Base-by-base conservation (phyloP, 2,329 filamentous ascomycete species). In the Phialemonium atrogriseum region DNA sequence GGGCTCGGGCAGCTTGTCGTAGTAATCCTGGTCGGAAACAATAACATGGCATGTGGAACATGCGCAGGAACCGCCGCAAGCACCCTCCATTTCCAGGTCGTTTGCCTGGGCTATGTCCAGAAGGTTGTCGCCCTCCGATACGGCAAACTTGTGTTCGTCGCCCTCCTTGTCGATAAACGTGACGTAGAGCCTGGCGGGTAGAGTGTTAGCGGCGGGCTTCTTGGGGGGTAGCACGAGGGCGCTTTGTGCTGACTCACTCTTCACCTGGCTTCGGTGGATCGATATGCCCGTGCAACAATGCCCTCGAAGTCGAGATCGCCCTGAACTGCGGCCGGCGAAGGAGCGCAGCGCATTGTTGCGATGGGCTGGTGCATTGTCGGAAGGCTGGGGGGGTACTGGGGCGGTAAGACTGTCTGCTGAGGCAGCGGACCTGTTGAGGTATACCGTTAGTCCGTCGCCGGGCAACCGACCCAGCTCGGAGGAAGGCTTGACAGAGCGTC, bases 41-140 rank as follows among this genome's bases (percentile, higher is more conserved):
- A 94, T 87, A 35, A 94, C 80, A 60, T 94, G 87, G 63, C 87
- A 94, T 5, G 87, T 94, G 35, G 84, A 91, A 63, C 87, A 94
- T 33, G 87, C 87, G 59, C 87, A 94, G 20, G 84, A 91, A 14
- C 87, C 91, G 45, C 91, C 91, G 52, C 91, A 98, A 10, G 91
- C 91, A 39, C 91, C 88, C 67, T 98, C 91, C 89, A 98, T 96
- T 58, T 98, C 91, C 24, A 98, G 66, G 51, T 96, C 89, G 58
- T 96, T 76, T 27, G 83, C 85, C 56, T 95, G 89, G 14, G 89
- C 91, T 50, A 98, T 89, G 51, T 96, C 89, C 33, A 98, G 70
- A 33, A 98, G 67, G 57, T 98, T 98, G 59, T 94, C 87, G 30
- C 91, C 91, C 47, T 83, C 77, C 10, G 76, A 68, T 7, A 95